Base-by-base conservation (phyloP, 75 land plant species). In the Ceratopteris richardii region DNA sequence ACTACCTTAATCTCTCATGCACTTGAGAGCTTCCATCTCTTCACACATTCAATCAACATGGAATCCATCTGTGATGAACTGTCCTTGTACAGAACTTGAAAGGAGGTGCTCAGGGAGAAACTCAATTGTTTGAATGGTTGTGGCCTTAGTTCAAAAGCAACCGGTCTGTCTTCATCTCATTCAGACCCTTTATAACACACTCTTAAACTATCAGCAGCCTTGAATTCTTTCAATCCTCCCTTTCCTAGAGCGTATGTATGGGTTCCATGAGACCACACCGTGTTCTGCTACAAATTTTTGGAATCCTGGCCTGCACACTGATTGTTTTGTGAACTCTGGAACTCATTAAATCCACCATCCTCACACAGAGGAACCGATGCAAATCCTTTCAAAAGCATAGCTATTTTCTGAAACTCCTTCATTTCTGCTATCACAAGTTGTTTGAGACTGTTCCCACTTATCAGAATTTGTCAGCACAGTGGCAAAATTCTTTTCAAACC, bases 121-220 rank as follows among this genome's bases (percentile, higher is more conserved):
- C n/a, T n/a, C n/a, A n/a, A 74, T 48, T 79, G 85, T 22, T 81
- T 68, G 51, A 81, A 29, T 12, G 97, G 97, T 25, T 71, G 83
- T 27, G 93, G 97, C 31, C 97, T 68, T 33, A 90, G 65, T 61
- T 87, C 85, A 51, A 90, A 57, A 27, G 82, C 21, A 16, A 77
- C 81, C 12, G 97, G 97, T 33, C 80, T 60, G 19, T 55, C 69
- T 1, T 79, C 55, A 10, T 68, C 84, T 11, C 85, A 72, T 6
- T 27, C 16, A 19, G 85, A 85, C 22, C 66, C 59, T 31, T 58
- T 67, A 33, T 79, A 87, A 7, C 84, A 64, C n/a, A 78, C 81
- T n/a, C 39, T 52, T 12, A 77, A 82, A 52, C 54, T 14, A 24
- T 28, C 54, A 52, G 25, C 54, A 24, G 12, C 5, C 24, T 23